phyloP scores from a whole-genome alignment of 805 yeast genomes.

The Monosporozyma aerobia region DNA sequence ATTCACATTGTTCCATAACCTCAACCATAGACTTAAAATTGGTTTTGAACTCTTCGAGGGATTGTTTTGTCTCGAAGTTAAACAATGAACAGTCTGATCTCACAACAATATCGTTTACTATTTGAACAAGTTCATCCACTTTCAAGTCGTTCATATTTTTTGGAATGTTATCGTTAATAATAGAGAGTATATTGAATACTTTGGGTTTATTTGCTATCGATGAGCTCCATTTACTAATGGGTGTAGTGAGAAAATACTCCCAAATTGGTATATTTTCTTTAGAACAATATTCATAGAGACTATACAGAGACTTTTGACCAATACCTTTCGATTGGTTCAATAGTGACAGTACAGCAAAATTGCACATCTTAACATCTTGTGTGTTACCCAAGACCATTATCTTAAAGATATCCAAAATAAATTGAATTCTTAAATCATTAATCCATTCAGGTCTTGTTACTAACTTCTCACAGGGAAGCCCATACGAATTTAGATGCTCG shows the following conservation, averaged over 20 bases:
- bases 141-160: not conserved
- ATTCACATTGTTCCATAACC: conserved; percentile 26
- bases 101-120: conserved; percentile 22
- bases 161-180: conserved; percentile 7
- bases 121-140: not conserved
- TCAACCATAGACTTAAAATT: conserved; percentile 32
- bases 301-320: conserved; percentile 17
- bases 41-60: conserved; percentile 8
- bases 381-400: conserved; percentile 19
- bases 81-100: conserved; percentile 27
- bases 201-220: conserved; percentile 15
- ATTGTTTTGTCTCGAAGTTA: not conserved
- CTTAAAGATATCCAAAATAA: conserved; percentile 42
- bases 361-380: conserved; percentile 9
- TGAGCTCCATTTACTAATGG: conserved; percentile 11
- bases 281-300: conserved; percentile 12
- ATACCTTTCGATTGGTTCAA: conserved; percentile 20
- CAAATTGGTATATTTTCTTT: conserved; percentile 15
- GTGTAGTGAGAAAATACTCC: conserved; percentile 14
- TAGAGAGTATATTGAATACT: conserved; percentile 20
- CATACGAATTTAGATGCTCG: conserved; percentile 33
- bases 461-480: conserved; percentile 36
- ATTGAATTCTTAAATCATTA: conserved; percentile 27
- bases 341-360: conserved; percentile 21
- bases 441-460: conserved; percentile 46